Evolutionary conservation across 768 basidiomycete genomes (phyloP).

Genomic region (Russula vinacea): DNA sequence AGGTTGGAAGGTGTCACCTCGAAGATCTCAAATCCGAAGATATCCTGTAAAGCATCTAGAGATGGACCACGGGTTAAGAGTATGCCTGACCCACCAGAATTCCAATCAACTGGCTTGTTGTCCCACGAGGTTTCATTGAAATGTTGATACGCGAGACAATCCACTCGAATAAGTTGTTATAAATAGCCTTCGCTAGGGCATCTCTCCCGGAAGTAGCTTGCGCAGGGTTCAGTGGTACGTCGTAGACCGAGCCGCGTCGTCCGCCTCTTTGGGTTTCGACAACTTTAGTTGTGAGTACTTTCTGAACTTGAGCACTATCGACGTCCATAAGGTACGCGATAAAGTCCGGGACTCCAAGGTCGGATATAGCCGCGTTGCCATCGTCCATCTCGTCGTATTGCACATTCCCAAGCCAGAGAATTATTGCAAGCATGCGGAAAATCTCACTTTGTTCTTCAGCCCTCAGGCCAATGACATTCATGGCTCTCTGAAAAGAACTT

Average conservation of each 20-base stretch:
- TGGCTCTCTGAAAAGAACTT: conserved; percentile 63
- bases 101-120: conserved; percentile 80
- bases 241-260: conserved; percentile 91
- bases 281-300: conserved; percentile 78
- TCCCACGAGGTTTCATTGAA: conserved; percentile 86
- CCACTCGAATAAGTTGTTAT: conserved; percentile 99
- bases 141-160: conserved; percentile 94
- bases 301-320: conserved; percentile 74
- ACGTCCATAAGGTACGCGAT: conserved; percentile 92
- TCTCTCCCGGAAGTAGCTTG: conserved; percentile 88
- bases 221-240: conserved; percentile 90
- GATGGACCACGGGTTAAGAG: conserved; percentile 11
- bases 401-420: conserved; percentile 96
- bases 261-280: conserved; percentile 94
- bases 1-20: conserved; percentile 48
- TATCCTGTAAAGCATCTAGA: conserved; percentile 56
- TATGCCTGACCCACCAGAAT: conserved; percentile 60
- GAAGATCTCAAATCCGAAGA: conserved; percentile 99
- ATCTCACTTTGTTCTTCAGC: conserved; percentile 86
- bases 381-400: conserved; percentile 86
- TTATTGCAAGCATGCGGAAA: conserved; percentile 84
- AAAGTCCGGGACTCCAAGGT: conserved; percentile 90
- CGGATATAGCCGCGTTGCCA: conserved; percentile 77
- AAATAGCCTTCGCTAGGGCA: conserved; percentile 92
- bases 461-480: conserved; percentile 88